These are phyloP conservation scores for Calonectria henricotiae DNA, from an alignment of 2,329 filamentous ascomycete genomes.

Conservation along the genomic window DNA sequence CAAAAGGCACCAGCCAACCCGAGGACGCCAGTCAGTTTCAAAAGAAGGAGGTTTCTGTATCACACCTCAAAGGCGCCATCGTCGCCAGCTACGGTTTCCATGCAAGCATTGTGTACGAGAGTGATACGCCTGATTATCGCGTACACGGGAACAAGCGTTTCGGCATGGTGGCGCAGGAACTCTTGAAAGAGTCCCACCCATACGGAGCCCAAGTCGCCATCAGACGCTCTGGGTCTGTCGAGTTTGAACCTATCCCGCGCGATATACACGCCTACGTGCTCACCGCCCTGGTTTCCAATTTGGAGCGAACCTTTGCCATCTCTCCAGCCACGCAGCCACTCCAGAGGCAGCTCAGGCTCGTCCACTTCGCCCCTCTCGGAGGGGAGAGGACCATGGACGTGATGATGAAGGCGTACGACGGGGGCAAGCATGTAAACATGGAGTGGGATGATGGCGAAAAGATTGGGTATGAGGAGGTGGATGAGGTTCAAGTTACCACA, in stretches of 20 bases:
- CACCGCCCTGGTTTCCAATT: slow-evolving; percentile 82
- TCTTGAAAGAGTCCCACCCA: slow-evolving; percentile 72
- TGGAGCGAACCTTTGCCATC: slow-evolving; percentile 87
- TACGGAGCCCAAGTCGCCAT: slow-evolving; percentile 66
- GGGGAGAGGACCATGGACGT: slow-evolving; percentile 81
- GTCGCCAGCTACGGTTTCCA: slow-evolving; percentile 94
- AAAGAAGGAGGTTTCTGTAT: slow-evolving; percentile 56
- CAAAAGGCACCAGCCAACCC: slow-evolving; percentile 14
- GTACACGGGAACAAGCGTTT: slow-evolving; percentile 85
- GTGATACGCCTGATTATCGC: slow-evolving; percentile 87
- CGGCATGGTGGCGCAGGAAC: slow-evolving; percentile 84
- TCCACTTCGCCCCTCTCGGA: slow-evolving; percentile 81
- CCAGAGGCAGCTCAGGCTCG: slow-evolving; percentile 79
- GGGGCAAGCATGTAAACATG: slow-evolving; percentile 71
- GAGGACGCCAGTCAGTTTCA: slow-evolving; percentile 40
- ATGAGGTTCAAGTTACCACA: slow-evolving; percentile 78
- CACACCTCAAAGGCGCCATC: slow-evolving; percentile 79
- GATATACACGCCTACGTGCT: slow-evolving; percentile 83
- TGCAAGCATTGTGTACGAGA: slow-evolving; percentile 90
- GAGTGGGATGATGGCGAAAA: slow-evolving; percentile 70
- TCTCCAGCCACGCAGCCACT: slow-evolving; percentile 81
- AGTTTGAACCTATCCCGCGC: slow-evolving; percentile 54
- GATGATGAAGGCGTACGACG: slow-evolving; percentile 78
- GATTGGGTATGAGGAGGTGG: slow-evolving; percentile 82
- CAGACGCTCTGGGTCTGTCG: slow-evolving; percentile 38